Conservation (phyloP, 1,139 yeast species). For the Kazachstania sp. region DNA sequence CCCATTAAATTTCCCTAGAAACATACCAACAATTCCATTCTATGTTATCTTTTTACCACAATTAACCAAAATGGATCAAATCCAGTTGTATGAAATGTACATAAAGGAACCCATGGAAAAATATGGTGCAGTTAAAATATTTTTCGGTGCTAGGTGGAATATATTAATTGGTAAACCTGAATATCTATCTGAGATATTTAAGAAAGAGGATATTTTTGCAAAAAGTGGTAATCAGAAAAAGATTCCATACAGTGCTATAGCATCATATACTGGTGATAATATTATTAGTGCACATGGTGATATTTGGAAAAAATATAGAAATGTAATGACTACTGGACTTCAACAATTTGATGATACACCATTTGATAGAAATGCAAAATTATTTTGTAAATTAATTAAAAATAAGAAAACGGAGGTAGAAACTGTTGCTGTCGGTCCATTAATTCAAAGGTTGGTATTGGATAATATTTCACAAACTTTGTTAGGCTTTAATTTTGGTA, state of each 20-base stretch:
- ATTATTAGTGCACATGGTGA: constrained; percentile 53
- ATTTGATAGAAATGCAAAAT: constrained; percentile 33
- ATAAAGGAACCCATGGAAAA: constrained; percentile 37
- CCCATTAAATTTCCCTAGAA: constrained; percentile 33
- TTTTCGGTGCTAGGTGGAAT: constrained; percentile 59
- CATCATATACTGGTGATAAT: constrained; percentile 55
- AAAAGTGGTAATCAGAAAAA: constrained; percentile 56
- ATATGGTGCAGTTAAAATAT: constrained; percentile 53
- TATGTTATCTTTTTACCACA: constrained; percentile 48
- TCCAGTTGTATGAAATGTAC: constrained; percentile 38
- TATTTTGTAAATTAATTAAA: constrained; percentile 23
- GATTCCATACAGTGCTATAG: constrained; percentile 48
- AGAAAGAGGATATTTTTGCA: constrained; percentile 42
- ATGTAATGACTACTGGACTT: constrained; percentile 40
- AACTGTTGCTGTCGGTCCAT: constrained; percentile 33
- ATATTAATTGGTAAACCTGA: constrained; percentile 46
- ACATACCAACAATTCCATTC: constrained; percentile 55
- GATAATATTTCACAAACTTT: constrained; percentile 46
- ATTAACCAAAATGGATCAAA: constrained; percentile 41
- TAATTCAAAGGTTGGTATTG: constrained; percentile 41
- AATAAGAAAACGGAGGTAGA: background rate
- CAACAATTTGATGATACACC: constrained; percentile 41
- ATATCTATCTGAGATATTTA: constrained; percentile 40
- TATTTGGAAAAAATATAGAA: constrained; percentile 45
- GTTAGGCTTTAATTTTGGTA: constrained; percentile 42